Conservation (phyloP, 1,284 basidiomycete species). For the Meripilus lineatus region DNA sequence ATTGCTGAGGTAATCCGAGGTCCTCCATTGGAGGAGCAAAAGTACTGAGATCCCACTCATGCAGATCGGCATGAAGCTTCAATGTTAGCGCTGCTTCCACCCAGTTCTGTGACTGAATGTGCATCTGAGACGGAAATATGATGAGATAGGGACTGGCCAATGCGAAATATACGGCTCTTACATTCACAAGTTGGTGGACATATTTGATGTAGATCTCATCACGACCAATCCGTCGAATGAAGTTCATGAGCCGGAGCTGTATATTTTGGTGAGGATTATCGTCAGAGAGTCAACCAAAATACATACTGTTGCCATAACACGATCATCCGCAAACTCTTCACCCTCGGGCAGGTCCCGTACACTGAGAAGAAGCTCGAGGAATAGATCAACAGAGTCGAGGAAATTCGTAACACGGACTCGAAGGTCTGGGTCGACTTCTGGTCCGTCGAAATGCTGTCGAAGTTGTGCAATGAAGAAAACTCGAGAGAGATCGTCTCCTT, state of each 20-base stretch:
- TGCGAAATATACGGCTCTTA: constrained; percentile 23
- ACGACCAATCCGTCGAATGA: constrained; percentile 80
- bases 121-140: constrained; percentile 49
- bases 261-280: constrained; percentile 4
- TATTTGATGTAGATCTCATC: constrained; percentile 93
- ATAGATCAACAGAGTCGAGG: constrained; percentile 87
- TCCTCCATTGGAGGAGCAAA: constrained; percentile 85
- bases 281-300: not conserved
- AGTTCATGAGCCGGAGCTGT: constrained; percentile 87
- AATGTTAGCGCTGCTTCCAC: constrained; percentile 91
- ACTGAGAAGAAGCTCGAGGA: constrained; percentile 90
- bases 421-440: constrained; percentile 76
- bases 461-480: constrained; percentile 95
- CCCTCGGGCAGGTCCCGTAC: constrained; percentile 92
- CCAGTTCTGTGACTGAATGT: constrained; percentile 84
- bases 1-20: constrained; percentile 86
- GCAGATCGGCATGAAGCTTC: constrained; percentile 90
- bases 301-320: constrained; percentile 81
- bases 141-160: not conserved
- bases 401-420: constrained; percentile 78
- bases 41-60: constrained; percentile 81
- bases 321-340: constrained; percentile 92
- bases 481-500: constrained; percentile 86
- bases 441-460: constrained; percentile 80
- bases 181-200: constrained; percentile 90